Evolutionary conservation across 208 protist genomes (phyloP), one percentile per base, ranked within the genome.

Genomic region (Wallacemonas collosoma): DNA sequence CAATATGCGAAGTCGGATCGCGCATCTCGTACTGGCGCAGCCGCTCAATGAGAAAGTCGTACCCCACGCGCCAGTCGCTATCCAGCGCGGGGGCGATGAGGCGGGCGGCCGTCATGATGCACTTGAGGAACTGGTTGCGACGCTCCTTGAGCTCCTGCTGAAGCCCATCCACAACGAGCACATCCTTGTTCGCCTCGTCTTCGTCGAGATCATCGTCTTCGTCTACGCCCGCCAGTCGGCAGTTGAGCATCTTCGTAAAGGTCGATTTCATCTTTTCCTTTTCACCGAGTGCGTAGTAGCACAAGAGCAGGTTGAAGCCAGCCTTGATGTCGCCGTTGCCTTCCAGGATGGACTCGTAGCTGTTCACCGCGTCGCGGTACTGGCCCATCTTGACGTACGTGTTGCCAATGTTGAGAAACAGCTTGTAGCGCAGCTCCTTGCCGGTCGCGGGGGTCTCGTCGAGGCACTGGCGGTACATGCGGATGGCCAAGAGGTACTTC

Each of bases 351-450:
- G 86, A 85, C 83, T 99, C 96, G 82, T 97, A 99, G 75, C 86
- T 92, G 65, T 90, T 85, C 45, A 98, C 93, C 0, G 98, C 98
- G 73, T 99, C 97, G 57, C 95, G 87, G 87, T 98, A 99, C 86
- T 99, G 95, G n/a, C 97, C 97, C 76, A 99, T 81, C 62, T 94
- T 94, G n/a, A 99, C 95, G 76, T 98, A 99, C 14, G 95, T 86
- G 75, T 98, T 98, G 38, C 92, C 98, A 79, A 99, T 98, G 86
- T 99, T 99, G 55, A 96, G 85, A 74, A 95, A 91, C 36, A 99
- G 96, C 63, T 95, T 95, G 80, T 95, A 98, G 63, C 96, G 83
- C 26, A 98, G 78, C 58, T 98, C 95, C 73, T 94, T 96, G 35
- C 88, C 90, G 17, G 95, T 86, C 0, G 77, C 72, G 14, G 90